phyloP scores from a whole-genome alignment of 495 filamentous ascomycete species.

The Hypoxylon fragiforme region DNA sequence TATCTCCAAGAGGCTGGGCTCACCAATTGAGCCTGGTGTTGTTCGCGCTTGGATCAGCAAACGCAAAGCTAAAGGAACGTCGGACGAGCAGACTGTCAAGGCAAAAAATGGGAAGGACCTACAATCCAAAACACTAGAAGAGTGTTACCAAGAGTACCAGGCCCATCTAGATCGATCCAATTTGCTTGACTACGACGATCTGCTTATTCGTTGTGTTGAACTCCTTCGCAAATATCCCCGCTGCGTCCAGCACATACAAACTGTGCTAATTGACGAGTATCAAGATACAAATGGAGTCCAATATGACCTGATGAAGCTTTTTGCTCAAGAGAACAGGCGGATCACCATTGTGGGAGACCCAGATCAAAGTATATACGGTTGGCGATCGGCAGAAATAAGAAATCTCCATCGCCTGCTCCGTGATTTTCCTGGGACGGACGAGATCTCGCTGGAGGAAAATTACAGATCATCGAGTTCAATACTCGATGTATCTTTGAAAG shows the following conservation, averaged over 20 bases:
- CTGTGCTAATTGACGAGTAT: slow-evolving; percentile 95
- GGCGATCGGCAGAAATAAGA: slow-evolving; percentile 92
- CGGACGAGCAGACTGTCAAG: slow-evolving; percentile 39
- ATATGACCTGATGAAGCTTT: slow-evolving; percentile 91
- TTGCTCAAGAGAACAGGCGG: slow-evolving; percentile 69
- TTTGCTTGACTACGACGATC: slow-evolving; percentile 92
- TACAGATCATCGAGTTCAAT: slow-evolving; percentile 95
- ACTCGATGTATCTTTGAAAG: slow-evolving; percentile 73
- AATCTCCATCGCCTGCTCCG: slow-evolving; percentile 80
- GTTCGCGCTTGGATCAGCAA: slow-evolving; percentile 81
- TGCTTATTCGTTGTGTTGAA: slow-evolving; percentile 81
- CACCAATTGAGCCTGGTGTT: slow-evolving; percentile 67
- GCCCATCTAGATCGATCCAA: slow-evolving; percentile 72
- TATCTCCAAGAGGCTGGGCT: slow-evolving; percentile 74
- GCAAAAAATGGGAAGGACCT: slow-evolving; percentile 51
- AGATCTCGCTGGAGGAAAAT: slow-evolving; percentile 90
- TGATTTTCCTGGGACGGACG: slow-evolving; percentile 74
- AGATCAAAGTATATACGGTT: slow-evolving; percentile 98
- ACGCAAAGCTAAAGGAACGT: slow-evolving; percentile 73
- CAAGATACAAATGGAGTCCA: slow-evolving; percentile 97
- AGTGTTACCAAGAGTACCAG: slow-evolving; percentile 80
- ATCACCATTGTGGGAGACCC: slow-evolving; percentile 97
- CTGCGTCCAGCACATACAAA: slow-evolving; percentile 90
- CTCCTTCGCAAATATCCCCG: slow-evolving; percentile 74
- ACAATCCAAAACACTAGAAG: slow-evolving; percentile 73